Conservation (phyloP, 345 rosid genomes). For the Eucalyptus guilfoylei region DNA sequence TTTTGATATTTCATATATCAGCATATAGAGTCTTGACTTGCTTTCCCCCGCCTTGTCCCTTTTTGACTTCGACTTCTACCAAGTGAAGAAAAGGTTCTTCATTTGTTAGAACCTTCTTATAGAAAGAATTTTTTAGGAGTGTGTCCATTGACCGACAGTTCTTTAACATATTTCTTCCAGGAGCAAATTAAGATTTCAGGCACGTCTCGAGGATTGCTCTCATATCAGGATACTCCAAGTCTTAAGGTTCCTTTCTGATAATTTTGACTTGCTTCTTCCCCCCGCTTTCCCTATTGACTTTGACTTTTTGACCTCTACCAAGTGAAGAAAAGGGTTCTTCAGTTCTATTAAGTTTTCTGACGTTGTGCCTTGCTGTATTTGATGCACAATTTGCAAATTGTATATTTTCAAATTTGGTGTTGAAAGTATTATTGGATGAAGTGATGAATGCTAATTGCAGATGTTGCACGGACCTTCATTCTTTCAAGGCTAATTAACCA, state of each 20-base stretch:
- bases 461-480: neutral
- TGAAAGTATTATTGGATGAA: neutral
- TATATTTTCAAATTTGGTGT: neutral
- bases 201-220: conserved; percentile 28
- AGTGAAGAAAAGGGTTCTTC: neutral
- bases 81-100: neutral
- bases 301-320: neutral
- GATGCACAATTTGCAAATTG: neutral
- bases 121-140: neutral
- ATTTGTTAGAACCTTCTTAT: neutral
- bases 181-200: conserved; percentile 54
- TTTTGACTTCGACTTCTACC: neutral
- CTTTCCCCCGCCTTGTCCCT: neutral
- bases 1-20: neutral
- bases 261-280: neutral
- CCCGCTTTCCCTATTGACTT: neutral
- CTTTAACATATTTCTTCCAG: conserved; percentile 22
- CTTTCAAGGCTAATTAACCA: neutral
- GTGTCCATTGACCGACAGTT: neutral
- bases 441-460: neutral
- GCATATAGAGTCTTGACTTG: neutral
- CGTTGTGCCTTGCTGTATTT: neutral
- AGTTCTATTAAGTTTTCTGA: neutral
- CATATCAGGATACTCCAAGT: conserved; percentile 27
- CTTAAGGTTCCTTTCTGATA: conserved; percentile 19